Conservation (phyloP, 2,329 filamentous ascomycete genomes). For the Colletotrichum orbiculare region DNA sequence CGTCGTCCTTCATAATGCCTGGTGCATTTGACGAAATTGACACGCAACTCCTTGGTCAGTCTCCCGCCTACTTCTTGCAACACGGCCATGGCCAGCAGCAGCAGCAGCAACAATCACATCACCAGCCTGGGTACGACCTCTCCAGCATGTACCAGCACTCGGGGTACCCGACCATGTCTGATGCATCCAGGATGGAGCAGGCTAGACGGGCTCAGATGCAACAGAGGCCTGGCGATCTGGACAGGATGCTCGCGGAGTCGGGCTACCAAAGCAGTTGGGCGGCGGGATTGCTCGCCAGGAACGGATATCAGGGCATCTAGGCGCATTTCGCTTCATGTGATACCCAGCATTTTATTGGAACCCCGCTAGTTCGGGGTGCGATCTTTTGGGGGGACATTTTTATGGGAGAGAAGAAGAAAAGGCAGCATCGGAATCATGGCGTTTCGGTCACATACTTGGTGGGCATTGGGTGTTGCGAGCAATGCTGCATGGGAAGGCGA, state of each 20-base stretch:
- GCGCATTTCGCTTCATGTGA: slow-evolving; percentile 36
- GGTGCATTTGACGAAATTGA: slow-evolving; percentile 74
- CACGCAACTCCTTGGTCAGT: slow-evolving; percentile 76
- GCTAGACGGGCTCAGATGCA: slow-evolving; percentile 36
- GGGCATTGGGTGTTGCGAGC: slow-evolving; percentile 2
- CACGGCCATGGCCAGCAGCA: slow-evolving; percentile 53
- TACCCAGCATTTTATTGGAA: slow-evolving; percentile 37
- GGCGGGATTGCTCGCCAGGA: slow-evolving; percentile 36
- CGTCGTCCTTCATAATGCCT: slow-evolving; percentile 62
- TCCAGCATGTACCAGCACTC: slow-evolving; percentile 36
- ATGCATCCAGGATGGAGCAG: slow-evolving; percentile 35
- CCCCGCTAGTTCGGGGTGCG: slow-evolving; percentile 35
- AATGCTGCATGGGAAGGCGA: slow-evolving; percentile 11
- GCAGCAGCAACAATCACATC: slow-evolving; percentile 43
- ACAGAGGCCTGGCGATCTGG: slow-evolving; percentile 34
- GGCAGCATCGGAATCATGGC: slow-evolving; percentile 16
- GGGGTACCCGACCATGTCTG: slow-evolving; percentile 32
- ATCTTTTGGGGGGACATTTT: slow-evolving; percentile 11
- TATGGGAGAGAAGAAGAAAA: background rate
- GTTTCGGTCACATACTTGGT: slow-evolving; percentile 23
- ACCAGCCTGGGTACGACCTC: slow-evolving; percentile 33
- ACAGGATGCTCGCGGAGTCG: slow-evolving; percentile 37
- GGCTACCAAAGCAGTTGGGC: slow-evolving; percentile 37
- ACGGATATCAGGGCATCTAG: slow-evolving; percentile 35
- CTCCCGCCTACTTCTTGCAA: slow-evolving; percentile 78